Percentiles rank a stretch among this genome's conserved stretches.
These are phyloP conservation scores for Coccomyxa subellipsoidea DNA, from an alignment of 163 green algal genomes.

Conservation along the genomic window DNA sequence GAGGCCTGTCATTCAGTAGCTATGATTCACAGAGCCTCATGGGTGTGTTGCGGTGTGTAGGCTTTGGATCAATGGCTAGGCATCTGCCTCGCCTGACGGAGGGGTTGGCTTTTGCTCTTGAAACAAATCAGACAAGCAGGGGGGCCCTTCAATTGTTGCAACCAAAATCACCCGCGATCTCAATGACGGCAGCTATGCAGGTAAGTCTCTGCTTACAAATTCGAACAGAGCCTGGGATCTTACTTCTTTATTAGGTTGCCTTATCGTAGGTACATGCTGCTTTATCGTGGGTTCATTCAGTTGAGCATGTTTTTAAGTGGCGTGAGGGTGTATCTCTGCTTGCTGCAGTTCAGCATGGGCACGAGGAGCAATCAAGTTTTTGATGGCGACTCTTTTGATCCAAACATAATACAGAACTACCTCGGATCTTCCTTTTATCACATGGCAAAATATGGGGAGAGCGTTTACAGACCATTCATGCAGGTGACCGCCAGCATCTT, in stretches of 20 bases:
- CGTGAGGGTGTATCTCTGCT: no score
- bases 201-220: no score
- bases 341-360: background rate
- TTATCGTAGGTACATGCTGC: background rate
- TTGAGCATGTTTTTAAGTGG: no score
- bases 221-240: no score
- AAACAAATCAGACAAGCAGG: background rate
- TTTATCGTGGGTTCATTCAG: background rate
- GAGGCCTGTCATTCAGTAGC: background rate
- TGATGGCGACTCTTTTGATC: background rate
- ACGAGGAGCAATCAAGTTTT: slow-evolving; percentile 15
- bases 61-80: slow-evolving; percentile 28
- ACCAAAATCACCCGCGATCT: slow-evolving; percentile 20
- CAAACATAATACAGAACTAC: slow-evolving; percentile 24
- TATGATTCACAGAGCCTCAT: background rate
- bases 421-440: slow-evolving; percentile 19
- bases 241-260: background rate
- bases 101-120: slow-evolving; percentile 12
- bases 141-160: slow-evolving; percentile 16
- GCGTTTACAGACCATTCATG: slow-evolving; percentile 26
- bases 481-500: background rate
- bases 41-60: slow-evolving; percentile 1
- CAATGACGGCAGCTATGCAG: slow-evolving; percentile 27
- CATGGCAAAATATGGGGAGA: slow-evolving; percentile 20
- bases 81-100: slow-evolving; percentile 16